Conservation (phyloP, 345 rosid species). For the Bretschneidera sinensis region DNA sequence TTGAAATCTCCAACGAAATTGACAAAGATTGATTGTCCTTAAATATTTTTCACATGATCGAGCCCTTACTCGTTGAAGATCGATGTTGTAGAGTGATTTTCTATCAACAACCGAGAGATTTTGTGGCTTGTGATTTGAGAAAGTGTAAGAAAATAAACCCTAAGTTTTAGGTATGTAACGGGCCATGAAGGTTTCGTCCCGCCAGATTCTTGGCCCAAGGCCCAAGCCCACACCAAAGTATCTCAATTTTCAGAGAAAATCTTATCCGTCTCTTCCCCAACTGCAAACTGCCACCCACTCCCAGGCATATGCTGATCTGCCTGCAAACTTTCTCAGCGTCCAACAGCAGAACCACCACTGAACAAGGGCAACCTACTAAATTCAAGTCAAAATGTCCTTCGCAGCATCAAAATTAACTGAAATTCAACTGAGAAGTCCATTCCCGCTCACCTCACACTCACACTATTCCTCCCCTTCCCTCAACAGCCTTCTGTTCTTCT, state of each 20-base stretch:
- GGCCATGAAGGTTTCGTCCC: no score
- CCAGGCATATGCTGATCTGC: conserved; percentile 4
- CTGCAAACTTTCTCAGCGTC: conserved; percentile 20
- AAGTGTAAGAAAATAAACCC: no score
- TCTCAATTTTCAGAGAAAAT: conserved; percentile 4
- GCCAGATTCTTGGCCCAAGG: not conserved
- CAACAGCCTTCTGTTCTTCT: conserved; percentile 32
- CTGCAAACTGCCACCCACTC: conserved; percentile 4
- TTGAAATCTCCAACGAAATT: no score
- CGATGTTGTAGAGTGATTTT: no score
- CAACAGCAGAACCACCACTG: conserved; percentile 8
- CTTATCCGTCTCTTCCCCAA: conserved; percentile 29
- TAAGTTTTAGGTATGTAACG: no score
- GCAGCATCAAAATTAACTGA: conserved; percentile 53
- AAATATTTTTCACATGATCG: no score
- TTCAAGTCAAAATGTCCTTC: conserved; percentile 39
- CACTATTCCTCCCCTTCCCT: conserved; percentile 33
- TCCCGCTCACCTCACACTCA: conserved; percentile 44
- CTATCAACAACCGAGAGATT: no score
- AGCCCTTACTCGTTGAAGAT: no score
- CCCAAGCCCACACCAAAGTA: conserved; percentile 2
- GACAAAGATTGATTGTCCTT: no score
- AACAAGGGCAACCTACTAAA: not conserved
- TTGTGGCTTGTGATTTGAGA: no score
- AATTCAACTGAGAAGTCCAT: conserved; percentile 57